A percentile compares a stretch with the other conserved stretches of the same genome.
phyloP scores from a whole-genome alignment of 2,329 filamentous ascomycete genomes.

The Trichoderma guizhouense region DNA sequence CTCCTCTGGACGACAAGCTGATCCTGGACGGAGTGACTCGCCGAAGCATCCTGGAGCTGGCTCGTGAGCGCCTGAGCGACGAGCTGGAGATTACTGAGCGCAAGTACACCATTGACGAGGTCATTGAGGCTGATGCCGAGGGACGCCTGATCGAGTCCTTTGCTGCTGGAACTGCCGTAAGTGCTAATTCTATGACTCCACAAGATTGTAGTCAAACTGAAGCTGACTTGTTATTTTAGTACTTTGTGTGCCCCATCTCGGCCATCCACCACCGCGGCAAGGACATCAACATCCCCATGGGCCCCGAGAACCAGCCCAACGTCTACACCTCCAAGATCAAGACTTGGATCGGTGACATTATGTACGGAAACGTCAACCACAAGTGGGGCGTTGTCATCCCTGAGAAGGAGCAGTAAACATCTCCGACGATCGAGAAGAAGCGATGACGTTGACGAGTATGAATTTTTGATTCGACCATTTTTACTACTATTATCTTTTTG shows the following conservation, averaged over 20 bases:
- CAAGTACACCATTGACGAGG: constrained; percentile 76
- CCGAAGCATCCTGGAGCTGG: constrained; percentile 72
- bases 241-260: constrained; percentile 67
- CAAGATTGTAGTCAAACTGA: background rate
- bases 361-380: constrained; percentile 68
- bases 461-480: background rate
- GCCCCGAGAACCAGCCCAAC: constrained; percentile 46
- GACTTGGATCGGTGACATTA: constrained; percentile 66
- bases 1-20: constrained; percentile 75
- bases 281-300: constrained; percentile 62
- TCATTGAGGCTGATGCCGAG: constrained; percentile 68
- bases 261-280: constrained; percentile 64
- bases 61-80: constrained; percentile 56
- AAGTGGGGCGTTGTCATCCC: constrained; percentile 67
- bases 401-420: constrained; percentile 49
- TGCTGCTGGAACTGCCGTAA: constrained; percentile 78
- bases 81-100: constrained; percentile 74
- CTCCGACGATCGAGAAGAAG: background rate
- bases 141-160: constrained; percentile 81
- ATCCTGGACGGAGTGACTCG: constrained; percentile 90
- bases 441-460: constrained; percentile 1
- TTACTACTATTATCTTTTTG: background rate
- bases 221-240: constrained; percentile 43
- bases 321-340: constrained; percentile 61
- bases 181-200: constrained; percentile 35